Conservation (phyloP, 1,284 basidiomycete genomes). For the Neonothopanus nambi region DNA sequence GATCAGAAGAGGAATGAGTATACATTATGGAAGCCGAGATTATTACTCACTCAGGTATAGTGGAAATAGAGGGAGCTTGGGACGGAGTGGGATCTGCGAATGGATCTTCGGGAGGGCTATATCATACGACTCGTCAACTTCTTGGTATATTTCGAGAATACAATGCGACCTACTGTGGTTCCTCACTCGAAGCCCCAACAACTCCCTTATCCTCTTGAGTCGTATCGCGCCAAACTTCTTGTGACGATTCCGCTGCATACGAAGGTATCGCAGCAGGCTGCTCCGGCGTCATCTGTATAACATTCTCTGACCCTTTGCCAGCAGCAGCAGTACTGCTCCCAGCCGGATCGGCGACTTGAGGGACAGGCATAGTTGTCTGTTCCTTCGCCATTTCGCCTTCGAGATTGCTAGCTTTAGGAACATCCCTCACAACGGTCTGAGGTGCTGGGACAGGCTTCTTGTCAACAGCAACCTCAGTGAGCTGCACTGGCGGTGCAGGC, state of each 20-base stretch:
- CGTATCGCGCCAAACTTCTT: too few relatives aligned
- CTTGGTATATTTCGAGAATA: not conserved
- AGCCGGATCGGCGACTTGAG: too few relatives aligned
- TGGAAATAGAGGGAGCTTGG: conserved; percentile 7
- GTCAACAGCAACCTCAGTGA: not conserved
- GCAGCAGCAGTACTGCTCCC: too few relatives aligned
- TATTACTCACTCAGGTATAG: too few relatives aligned
- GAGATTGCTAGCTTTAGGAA: too few relatives aligned
- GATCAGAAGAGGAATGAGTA: too few relatives aligned
- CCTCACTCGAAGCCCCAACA: too few relatives aligned
- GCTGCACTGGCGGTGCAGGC: not conserved
- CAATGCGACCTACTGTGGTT: not conserved
- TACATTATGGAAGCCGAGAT: too few relatives aligned
- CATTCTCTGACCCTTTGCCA: too few relatives aligned
- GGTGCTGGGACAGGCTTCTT: not conserved
- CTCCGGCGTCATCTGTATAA: not conserved
- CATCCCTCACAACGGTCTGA: not conserved
- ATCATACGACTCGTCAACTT: too few relatives aligned
- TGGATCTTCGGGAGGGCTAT: conserved; percentile 24
- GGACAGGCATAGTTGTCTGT: not conserved
- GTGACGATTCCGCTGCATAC: not conserved
- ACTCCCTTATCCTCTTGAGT: too few relatives aligned
- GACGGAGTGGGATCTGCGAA: conserved; percentile 33
- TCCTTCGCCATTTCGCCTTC: not conserved
- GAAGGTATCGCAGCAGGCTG: not conserved